Conservation (phyloP, 345 rosid species). For the Syzygium jambos region DNA sequence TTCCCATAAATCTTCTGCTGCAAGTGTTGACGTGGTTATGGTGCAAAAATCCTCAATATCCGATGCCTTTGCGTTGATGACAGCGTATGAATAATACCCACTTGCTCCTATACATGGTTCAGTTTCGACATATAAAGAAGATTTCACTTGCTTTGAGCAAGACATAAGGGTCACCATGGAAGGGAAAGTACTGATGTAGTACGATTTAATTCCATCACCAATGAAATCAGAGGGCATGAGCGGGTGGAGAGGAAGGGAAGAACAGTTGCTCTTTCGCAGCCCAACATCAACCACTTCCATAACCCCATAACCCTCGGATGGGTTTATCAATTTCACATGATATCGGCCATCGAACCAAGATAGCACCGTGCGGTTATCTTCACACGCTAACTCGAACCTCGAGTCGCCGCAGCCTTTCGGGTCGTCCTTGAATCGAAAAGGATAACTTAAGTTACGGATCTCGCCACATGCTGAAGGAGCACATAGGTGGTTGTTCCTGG, state of each 20-base stretch:
- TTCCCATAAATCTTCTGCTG: background rate
- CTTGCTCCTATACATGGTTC: background rate
- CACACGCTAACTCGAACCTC: background rate
- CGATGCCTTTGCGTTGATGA: background rate
- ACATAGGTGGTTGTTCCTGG: background rate
- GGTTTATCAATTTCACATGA: background rate
- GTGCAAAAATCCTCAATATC: background rate
- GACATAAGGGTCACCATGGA: background rate
- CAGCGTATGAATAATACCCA: background rate
- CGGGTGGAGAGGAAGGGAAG: background rate
- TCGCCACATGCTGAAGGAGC: accelerated
- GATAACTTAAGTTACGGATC: background rate
- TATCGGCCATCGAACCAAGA: background rate
- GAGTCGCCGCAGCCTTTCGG: accelerated
- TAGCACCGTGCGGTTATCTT: background rate
- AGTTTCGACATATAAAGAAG: background rate
- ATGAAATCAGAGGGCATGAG: background rate
- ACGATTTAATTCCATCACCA: background rate
- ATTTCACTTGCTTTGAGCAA: background rate
- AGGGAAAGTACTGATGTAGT: background rate
- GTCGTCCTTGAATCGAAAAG: background rate
- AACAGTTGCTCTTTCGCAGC: background rate
- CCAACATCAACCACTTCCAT: background rate
- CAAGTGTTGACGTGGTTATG: background rate
- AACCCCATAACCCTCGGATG: background rate